Evolutionary conservation across 805 yeast species (phyloP), one percentile per base, ranked within the genome.

Genomic region (Isabelozyma gotoi): DNA sequence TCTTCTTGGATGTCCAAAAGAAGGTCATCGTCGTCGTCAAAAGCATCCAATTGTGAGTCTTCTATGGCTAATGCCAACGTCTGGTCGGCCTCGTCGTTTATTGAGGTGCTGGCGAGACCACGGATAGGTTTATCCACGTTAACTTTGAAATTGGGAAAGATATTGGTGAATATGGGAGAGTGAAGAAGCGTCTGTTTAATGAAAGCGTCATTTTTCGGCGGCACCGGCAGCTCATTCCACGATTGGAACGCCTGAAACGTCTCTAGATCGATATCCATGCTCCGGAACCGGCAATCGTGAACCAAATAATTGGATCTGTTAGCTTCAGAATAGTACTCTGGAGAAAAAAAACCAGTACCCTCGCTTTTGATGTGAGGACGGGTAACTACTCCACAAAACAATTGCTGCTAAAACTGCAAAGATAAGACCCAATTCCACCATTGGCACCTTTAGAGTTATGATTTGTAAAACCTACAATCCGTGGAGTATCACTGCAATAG

Each of bases 41-140:
- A 70, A 14, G 57, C 68, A 36, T 65, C 71, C 44, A 62, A 56
- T 47, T 65, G 74, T 1, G 74, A 69, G 44, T 71, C 75, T 35
- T 59, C 65, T 19, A 60, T 66, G 24, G 48, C 55, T 2, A 66
- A 63, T 4, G 63, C 54, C 36, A 67, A 41, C 16, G 51, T 56
- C 46, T 69, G 74, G 46, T 65, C 66, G 14, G 55, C 57, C 41
- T 68, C 75, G 33, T 70, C 75, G 43, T 68, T 65, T 15, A 66
- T 49, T 11, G 70, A 60, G 5, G 59, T 47, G 45, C 65, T 62
- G 11, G 64, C 39, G n/a, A 71, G 55, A 6, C 73, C 74, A 8
- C 53, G 39, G 11, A 65, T 57, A 3, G 65, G 62, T 48, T 71
- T 71, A 20, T 51, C 51, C 12, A 53, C 42, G 16, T 55, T 51